Evolutionary conservation across 441 rosid species (phyloP).

Genomic region (Croton setiger): DNA sequence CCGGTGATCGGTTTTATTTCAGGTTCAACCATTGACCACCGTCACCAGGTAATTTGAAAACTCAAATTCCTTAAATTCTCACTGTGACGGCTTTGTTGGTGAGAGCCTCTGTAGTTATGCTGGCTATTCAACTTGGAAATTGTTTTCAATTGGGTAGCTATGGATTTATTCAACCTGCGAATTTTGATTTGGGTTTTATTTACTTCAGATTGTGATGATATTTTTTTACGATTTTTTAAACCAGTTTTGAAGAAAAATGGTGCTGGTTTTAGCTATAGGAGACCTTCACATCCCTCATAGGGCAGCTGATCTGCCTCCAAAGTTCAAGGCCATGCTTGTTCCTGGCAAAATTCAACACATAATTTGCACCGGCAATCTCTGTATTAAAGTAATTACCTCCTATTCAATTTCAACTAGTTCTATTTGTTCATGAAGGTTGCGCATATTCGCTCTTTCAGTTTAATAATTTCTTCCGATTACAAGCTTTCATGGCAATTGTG

Average conservation of each 20-base stretch:
- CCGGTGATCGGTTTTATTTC: background rate
- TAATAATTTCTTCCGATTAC: background rate
- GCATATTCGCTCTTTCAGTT: background rate
- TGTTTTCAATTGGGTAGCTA: background rate
- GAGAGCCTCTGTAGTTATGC: background rate
- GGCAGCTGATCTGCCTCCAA: constrained; percentile 95
- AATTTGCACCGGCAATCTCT: constrained; percentile 89
- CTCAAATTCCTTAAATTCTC: background rate
- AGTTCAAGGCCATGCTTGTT: constrained; percentile 98
- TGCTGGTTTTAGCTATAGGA: constrained; percentile 82
- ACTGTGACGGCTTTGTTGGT: background rate
- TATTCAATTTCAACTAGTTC: background rate
- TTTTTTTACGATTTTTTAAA: background rate
- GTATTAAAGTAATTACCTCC: constrained; percentile 50
- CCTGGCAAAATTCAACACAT: constrained; percentile 97
- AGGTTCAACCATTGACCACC: background rate
- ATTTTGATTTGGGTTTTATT: constrained; percentile 4
- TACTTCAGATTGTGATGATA: constrained; percentile 7
- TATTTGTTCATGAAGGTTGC: background rate
- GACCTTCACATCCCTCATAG: constrained; percentile 88
- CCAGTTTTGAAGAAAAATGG: constrained; percentile 36
- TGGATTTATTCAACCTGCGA: background rate
- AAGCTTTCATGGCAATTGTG: no score
- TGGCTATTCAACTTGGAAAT: background rate
- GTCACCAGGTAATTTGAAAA: background rate